Evolutionary conservation across 1,139 yeast genomes (phyloP).

Genomic region (Arxiozyma slooffiae): DNA sequence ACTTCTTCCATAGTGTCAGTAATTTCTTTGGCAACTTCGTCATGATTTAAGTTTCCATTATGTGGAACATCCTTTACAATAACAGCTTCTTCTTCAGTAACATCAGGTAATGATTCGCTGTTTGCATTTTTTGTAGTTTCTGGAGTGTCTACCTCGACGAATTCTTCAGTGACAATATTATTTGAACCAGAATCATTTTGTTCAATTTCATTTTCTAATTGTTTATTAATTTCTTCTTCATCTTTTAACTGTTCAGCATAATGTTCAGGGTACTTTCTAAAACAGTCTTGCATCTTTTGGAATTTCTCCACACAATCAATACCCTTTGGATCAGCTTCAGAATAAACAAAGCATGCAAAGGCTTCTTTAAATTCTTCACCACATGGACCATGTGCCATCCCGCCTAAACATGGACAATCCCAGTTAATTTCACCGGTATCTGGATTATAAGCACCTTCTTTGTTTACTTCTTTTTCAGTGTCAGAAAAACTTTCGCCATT

Average conservation of each 20-base stretch:
- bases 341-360: conserved; percentile 89
- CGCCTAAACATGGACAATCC: conserved; percentile 99
- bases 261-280: conserved; percentile 86
- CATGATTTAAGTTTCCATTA: background rate
- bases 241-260: conserved; percentile 86
- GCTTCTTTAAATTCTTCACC: conserved; percentile 97
- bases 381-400: conserved; percentile 98
- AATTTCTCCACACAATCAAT: conserved; percentile 91
- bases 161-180: background rate
- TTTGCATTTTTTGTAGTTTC: background rate
- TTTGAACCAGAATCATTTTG: background rate
- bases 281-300: conserved; percentile 88
- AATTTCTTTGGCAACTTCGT: background rate
- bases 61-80: background rate
- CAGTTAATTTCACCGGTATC: conserved; percentile 98
- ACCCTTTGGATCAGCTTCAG: conserved; percentile 94
- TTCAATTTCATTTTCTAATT: conserved; percentile 5
- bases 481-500: conserved; percentile 7
- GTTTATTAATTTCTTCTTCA: conserved; percentile 39
- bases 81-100: background rate
- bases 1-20: conserved; percentile 6
- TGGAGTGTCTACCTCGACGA: background rate
- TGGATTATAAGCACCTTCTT: conserved; percentile 77
- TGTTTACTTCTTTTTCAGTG: conserved; percentile 26
- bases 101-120: background rate